Conservation (phyloP, 2,329 filamentous ascomycete species). For the Cadophora malorum region DNA sequence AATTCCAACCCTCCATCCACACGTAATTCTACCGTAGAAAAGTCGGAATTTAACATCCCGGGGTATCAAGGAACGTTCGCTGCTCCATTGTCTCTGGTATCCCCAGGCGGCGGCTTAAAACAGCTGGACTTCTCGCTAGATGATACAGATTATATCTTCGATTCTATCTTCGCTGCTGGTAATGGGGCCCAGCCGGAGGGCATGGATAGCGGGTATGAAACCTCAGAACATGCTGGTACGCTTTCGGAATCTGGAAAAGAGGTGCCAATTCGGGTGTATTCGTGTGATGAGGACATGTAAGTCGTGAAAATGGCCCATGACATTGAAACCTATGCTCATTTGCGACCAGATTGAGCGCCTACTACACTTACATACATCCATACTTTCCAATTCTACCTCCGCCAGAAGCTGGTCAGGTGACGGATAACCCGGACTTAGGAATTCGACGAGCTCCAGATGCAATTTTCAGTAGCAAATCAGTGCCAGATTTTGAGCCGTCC, state of each 20-base stretch:
- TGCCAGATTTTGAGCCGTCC: conserved; percentile 48
- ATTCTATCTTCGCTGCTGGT: conserved; percentile 31
- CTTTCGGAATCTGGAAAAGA: conserved; percentile 25
- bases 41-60: conserved; percentile 15
- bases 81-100: conserved; percentile 32
- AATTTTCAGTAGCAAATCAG: conserved; percentile 46
- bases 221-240: conserved; percentile 29
- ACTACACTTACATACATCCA: conserved; percentile 59
- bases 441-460: conserved; percentile 41
- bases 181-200: conserved; percentile 22
- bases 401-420: conserved; percentile 42
- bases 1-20: conserved; percentile 17
- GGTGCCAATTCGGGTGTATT: conserved; percentile 35
- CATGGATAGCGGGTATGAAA: conserved; percentile 34
- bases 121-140: conserved; percentile 53
- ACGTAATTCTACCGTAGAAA: background rate
- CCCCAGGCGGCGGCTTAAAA: conserved; percentile 56
- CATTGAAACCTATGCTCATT: background rate
- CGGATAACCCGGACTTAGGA: conserved; percentile 36
- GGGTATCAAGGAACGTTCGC: conserved; percentile 46
- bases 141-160: conserved; percentile 45
- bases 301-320: background rate
- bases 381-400: conserved; percentile 58
- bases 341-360: conserved; percentile 52
- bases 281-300: conserved; percentile 41